Evolutionary conservation across 495 filamentous ascomycete genomes (phyloP), one percentile per base, ranked within the genome.

Genomic region (Pseudomonodictys pantanalensis): DNA sequence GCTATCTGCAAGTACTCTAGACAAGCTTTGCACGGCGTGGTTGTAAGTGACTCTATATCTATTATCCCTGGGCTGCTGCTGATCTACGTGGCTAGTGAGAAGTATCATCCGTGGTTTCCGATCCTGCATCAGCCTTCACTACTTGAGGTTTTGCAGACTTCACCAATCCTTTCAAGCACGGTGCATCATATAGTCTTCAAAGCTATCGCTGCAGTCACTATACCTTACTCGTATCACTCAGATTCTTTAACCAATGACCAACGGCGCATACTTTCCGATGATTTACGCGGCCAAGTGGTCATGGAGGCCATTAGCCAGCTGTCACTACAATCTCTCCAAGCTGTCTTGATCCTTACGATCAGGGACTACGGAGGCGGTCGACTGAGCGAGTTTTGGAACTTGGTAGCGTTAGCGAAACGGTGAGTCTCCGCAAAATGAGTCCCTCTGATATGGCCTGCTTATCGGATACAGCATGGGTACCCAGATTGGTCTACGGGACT

Each of bases 51-150:
- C 20, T 3, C 12, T 12, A 3, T 41, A n/a, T n/a, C n/a, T 41
- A 41, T 15, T 18, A 5, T 18, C 20, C 3, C 3, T 15, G 12
- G 38, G 20, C 38, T 15, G 38, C 15, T 18, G 5, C 15, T 18
- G 38, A 41, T n/a, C 38, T 3, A 15, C 15, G 15, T 41, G 38
- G 20, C 12, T 5, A n/a, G 38, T 41, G 54, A 67, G 33, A 65
- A 62, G 35, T 72, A 71, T 49, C 71, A 73, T 55, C 49, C 60
- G 15, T 73, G 71, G 71, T 72, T 73, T 59, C 71, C 71, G 1
- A 72, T 73, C 33, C 64, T 73, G 3, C 71, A 73, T 38, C 60
- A 66, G 33, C 60, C 64, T 18, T 65, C 71, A 4, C 39, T 73
- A 23, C 47, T 67, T 10, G 64, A 60, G 26, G 48, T 46, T 5